A percentile compares a stretch with the other conserved stretches of the same genome.
Evolutionary conservation across 495 filamentous ascomycete genomes (phyloP).

Genomic region (Penicillium manginii): DNA sequence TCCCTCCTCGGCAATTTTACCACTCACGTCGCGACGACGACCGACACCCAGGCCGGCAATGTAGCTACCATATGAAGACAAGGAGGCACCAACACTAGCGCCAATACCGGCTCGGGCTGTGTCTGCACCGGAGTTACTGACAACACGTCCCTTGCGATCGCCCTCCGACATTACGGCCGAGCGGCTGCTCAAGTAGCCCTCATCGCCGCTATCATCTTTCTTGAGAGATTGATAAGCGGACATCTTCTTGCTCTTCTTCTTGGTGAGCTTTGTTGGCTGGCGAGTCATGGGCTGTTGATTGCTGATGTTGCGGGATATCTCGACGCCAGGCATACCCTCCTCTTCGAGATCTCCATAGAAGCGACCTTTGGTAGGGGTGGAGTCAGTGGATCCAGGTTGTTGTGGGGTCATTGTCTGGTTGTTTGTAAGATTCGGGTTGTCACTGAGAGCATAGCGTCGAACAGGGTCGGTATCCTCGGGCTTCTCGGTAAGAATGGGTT

Average conservation of each 20-base stretch:
- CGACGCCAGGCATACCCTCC: constrained; percentile 27
- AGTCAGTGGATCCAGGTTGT: constrained; percentile 16
- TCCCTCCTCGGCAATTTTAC: constrained; percentile 85
- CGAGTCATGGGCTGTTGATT: constrained; percentile 17
- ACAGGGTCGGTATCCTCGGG: constrained; percentile 29
- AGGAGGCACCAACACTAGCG: constrained; percentile 27
- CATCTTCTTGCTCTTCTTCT: constrained; percentile 39
- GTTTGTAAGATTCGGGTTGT: constrained; percentile 42
- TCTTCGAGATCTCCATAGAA: constrained; percentile 45
- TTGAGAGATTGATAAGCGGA: constrained; percentile 42
- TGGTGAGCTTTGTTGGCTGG: constrained; percentile 39
- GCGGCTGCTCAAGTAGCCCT: constrained; percentile 17
- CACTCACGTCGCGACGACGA: constrained; percentile 72
- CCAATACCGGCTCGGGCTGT: constrained; percentile 17
- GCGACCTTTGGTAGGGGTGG: constrained; percentile 27
- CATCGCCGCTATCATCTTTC: constrained; percentile 35
- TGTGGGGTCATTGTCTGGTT: constrained; percentile 23
- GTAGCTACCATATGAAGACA: constrained; percentile 61
- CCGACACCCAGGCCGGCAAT: constrained; percentile 53
- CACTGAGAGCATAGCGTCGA: constrained; percentile 35
- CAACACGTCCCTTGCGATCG: constrained; percentile 51
- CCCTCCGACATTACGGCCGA: constrained; percentile 38
- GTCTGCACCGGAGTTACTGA: constrained; percentile 57
- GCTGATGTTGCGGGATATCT: constrained; percentile 31
- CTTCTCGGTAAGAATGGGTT: constrained; percentile 30